Evolutionary conservation across 2,329 filamentous ascomycete genomes (phyloP), one percentile per base, ranked within the genome.

Genomic region (Fusarium sp.): DNA sequence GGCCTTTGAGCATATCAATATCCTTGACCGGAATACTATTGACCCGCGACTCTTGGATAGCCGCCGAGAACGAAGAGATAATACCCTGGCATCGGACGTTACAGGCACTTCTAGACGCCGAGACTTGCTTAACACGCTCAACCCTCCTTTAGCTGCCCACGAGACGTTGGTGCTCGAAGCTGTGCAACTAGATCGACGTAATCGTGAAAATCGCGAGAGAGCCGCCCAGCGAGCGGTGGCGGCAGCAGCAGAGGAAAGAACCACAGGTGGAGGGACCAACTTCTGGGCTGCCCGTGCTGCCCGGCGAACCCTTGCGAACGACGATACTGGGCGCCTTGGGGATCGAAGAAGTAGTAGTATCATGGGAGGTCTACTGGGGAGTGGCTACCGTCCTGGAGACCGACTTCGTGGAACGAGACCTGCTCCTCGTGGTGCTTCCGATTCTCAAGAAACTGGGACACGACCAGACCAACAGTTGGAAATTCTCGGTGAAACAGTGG

Each of bases 101-200:
- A 51, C 43, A 20, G 54, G 60, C 8, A 67, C 41, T n/a, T 54
- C 50, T 64, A 71, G 72, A 26, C 70, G 77, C 24, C 66, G 75
- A 41, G 79, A 82, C 11, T 53, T 71, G 2, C 65, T 83, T 13
- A 80, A 85, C 17, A 76, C 80, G 32, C 75, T 86, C 28, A 86
- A 87, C 54, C 78, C 81, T 32, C 85, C 86, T 1, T 79, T 87
- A 30, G 85, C 82, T 3, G 64, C 82, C 2, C 85, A 87, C 49
- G 87, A 90, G 67, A 84, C 84, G 4, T 75, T 84, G 44, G 84
- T 89, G 2, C 76, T 89, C 5, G 86, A 89, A 60, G 86, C 86
- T 4, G 80, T 88, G 28, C 83, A 87, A 62, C 81, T 81, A 30
- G 83, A 86, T 51, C 83, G 87, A 33, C 82, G 84, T 24, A 82